These are phyloP conservation scores for Parmelia sp. DNA, from an alignment of 495 filamentous ascomycete genomes.

Conservation along the genomic window DNA sequence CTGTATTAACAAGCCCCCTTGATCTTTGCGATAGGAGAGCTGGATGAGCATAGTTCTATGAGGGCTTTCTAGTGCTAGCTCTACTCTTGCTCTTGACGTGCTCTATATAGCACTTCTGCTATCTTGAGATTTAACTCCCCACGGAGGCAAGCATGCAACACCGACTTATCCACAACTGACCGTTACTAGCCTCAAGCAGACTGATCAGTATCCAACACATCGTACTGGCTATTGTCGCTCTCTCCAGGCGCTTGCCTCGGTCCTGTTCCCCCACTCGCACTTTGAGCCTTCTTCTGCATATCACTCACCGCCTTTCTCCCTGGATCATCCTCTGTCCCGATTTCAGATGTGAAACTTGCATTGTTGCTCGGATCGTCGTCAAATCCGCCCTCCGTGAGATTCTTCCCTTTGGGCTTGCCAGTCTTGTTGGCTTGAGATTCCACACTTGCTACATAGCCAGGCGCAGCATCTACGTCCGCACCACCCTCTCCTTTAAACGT, in stretches of 20 bases:
- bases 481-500: constrained; percentile 13
- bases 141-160: background rate
- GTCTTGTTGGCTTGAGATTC: constrained; percentile 29
- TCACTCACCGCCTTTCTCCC: constrained; percentile 48
- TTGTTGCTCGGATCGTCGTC: constrained; percentile 44
- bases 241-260: constrained; percentile 38
- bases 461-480: constrained; percentile 30
- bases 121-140: background rate
- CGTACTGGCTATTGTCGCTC: constrained; percentile 37
- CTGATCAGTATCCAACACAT: constrained; percentile 42
- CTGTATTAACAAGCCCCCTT: background rate
- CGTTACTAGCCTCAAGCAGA: constrained; percentile 12
- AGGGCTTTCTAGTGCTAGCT: background rate
- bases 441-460: constrained; percentile 41
- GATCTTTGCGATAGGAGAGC: background rate
- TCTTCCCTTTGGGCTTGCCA: constrained; percentile 50
- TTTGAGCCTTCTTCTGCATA: constrained; percentile 41
- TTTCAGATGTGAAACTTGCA: constrained; percentile 53
- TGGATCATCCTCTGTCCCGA: constrained; percentile 57
- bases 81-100: background rate
- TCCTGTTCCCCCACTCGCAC: constrained; percentile 33
- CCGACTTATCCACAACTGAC: background rate
- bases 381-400: constrained; percentile 51
- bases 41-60: background rate
- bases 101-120: background rate